Percentiles rank a stretch among this genome's conserved stretches.
Conservation (phyloP, 75 land plant genomes). For the Isoetes taiwanensis region DNA sequence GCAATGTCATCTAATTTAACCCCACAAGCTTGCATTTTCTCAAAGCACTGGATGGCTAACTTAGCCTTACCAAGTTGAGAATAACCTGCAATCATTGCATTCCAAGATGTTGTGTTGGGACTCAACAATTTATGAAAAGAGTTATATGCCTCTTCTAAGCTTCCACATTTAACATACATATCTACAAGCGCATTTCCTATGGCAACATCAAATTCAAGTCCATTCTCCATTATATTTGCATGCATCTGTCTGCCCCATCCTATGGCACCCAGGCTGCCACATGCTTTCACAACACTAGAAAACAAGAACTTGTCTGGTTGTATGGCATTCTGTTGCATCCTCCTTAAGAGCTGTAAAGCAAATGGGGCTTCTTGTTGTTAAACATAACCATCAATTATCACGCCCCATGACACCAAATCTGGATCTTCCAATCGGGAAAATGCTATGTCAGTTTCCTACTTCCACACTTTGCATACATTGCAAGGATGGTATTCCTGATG, state of each 20-base stretch:
- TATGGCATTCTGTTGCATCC: slow-evolving; percentile 8
- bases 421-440: too few species aligned
- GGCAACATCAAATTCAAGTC: slow-evolving; percentile 29
- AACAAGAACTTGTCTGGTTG: slow-evolving; percentile 7
- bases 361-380: too few species aligned
- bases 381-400: too few species aligned
- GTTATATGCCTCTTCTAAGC: slow-evolving; percentile 21
- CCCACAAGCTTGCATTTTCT: too few species aligned
- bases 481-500: slow-evolving; percentile 26
- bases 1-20: too few species aligned
- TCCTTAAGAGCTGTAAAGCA: slow-evolving; percentile 21
- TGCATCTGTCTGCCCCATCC: slow-evolving; percentile 32
- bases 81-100: slow-evolving; percentile 63
- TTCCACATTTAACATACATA: slow-evolving; percentile 51
- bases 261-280: slow-evolving; percentile 27
- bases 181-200: slow-evolving; percentile 29
- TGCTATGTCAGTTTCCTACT: too few species aligned
- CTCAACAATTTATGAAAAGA: slow-evolving; percentile 31
- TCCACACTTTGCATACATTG: slow-evolving; percentile 52
- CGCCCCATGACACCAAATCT: too few species aligned
- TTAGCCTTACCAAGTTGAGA: slow-evolving; percentile 50
- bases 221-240: slow-evolving; percentile 26
- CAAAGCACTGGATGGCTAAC: too few species aligned
- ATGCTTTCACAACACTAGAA: slow-evolving; percentile 20
- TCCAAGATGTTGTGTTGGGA: slow-evolving; percentile 39